Evolutionary conservation across 768 basidiomycete genomes (phyloP).

Genomic region (Lactarius psammicola): DNA sequence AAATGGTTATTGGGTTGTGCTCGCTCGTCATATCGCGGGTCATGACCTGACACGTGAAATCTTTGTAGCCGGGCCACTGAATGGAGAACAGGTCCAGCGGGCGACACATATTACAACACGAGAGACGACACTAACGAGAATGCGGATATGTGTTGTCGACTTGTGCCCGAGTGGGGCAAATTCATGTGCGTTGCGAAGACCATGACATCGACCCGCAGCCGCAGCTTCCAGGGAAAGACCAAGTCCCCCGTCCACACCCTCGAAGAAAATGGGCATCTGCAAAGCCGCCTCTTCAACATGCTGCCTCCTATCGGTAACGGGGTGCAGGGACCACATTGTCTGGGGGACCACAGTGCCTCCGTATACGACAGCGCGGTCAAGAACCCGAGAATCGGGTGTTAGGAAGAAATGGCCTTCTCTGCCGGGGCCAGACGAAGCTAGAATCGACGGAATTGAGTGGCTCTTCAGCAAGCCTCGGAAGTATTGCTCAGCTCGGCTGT

Average conservation of each 20-base stretch:
- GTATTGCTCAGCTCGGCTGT: background rate
- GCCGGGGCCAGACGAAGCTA: background rate
- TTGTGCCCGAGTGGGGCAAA: background rate
- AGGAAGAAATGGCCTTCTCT: background rate
- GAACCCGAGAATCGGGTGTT: background rate
- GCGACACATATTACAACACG: no score
- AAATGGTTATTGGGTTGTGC: slow-evolving; percentile 7
- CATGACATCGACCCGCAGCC: no score
- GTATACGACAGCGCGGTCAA: background rate
- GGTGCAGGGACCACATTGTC: background rate
- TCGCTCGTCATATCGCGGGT: background rate
- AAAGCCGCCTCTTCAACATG: slow-evolving; percentile 11
- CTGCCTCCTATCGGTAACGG: background rate
- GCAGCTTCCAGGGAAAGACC: no score
- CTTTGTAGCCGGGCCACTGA: slow-evolving; percentile 19
- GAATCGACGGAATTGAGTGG: background rate
- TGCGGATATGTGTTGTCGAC: slow-evolving; percentile 14
- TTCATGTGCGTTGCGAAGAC: background rate
- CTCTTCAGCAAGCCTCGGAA: background rate
- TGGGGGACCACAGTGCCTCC: slow-evolving; percentile 14
- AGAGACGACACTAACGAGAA: slow-evolving; percentile 8
- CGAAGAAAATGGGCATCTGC: no score
- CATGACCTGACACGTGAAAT: slow-evolving; percentile 10
- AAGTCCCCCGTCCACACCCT: no score
- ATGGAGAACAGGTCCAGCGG: no score